Base-by-base conservation (phyloP, 495 filamentous ascomycete genomes). In the Podospora conica region DNA sequence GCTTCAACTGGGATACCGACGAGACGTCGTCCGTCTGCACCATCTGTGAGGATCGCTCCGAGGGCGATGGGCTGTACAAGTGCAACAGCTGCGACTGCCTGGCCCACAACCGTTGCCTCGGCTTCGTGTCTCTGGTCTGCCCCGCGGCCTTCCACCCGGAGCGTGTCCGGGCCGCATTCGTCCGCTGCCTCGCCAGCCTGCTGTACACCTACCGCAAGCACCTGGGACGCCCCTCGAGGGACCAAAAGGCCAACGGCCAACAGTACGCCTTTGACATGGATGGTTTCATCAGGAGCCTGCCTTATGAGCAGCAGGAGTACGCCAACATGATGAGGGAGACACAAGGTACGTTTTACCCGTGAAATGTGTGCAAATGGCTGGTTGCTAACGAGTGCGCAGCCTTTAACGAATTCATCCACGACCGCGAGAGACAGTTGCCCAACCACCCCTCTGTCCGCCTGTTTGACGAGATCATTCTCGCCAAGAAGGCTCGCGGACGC, bases 341-440 rank as follows among this genome's bases (percentile, higher is more conserved):
- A 5, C 95, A 98, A 87, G 89, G 91, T 93, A 81, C 74, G 83
- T 53, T 27, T n/a, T 23, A 2, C 27, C 48, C 12, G 22, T 62
- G 25, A 20, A 58, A 33, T 60, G 15, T 55, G 12, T 56, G n/a
- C 28, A 53, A 53, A 18, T 29, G 69, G 53, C 68, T 74, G 59
- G 72, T 29, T 12, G 60, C 60, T 67, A 9, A 71, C 55, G 11
- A 59, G 24, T 33, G 10, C 53, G 12, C 58, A 94, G 93, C 84
- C 18, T 97, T 98, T 77, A 96, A 96, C 73, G 92, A 97, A 76
- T 98, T 98, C 73, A 94, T 97, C 71, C 91, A 96, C 73, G 91
- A 96, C 59, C 87, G 95, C 31, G 95, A 98, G 75, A 82, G 82
- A 18, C 83, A 83, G 33, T 75, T 83, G 11, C 75, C 84, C 7